Evolutionary conservation across 2,329 filamentous ascomycete genomes (phyloP).

Genomic region (Mariannaea sp.): DNA sequence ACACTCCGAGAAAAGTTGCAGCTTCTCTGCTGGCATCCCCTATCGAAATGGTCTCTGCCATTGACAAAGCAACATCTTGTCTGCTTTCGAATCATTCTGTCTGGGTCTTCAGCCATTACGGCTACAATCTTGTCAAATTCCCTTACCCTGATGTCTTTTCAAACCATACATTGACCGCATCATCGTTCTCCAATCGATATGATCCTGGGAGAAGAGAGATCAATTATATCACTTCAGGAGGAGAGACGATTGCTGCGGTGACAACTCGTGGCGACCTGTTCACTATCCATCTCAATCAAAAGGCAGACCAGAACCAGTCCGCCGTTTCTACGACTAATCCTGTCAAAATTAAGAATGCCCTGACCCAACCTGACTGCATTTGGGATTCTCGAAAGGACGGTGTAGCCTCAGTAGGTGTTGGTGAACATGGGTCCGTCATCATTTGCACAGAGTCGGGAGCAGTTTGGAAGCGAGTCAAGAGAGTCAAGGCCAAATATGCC

Average conservation of each 20-base stretch:
- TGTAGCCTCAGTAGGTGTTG: conserved; percentile 83
- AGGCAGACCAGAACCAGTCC: conserved; percentile 62
- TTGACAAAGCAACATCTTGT: conserved; percentile 86
- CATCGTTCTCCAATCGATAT: conserved; percentile 55
- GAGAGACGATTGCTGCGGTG: conserved; percentile 88
- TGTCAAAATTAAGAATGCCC: conserved; percentile 81
- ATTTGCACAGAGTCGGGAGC: conserved; percentile 90
- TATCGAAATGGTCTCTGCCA: conserved; percentile 82
- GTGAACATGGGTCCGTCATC: conserved; percentile 93
- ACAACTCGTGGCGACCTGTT: conserved; percentile 86
- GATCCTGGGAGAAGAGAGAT: conserved; percentile 72
- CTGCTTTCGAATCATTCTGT: conserved; percentile 87
- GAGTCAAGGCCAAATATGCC: conserved; percentile 77
- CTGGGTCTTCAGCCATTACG: conserved; percentile 94
- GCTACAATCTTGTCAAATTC: conserved; percentile 89
- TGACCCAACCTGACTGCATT: conserved; percentile 78
- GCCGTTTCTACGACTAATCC: conserved; percentile 88
- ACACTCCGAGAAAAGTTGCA: conserved; percentile 82
- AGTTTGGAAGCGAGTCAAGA: conserved; percentile 87
- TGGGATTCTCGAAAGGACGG: conserved; percentile 91
- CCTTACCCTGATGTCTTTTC: conserved; percentile 72
- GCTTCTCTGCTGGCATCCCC: conserved; percentile 71
- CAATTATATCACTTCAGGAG: conserved; percentile 77
- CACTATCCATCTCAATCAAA: conserved; percentile 76
- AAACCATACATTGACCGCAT: conserved; percentile 70